Evolutionary conservation across 2,329 filamentous ascomycete genomes (phyloP), one percentile per base, ranked within the genome.

Genomic region (Tolypocladium ovalisporum): DNA sequence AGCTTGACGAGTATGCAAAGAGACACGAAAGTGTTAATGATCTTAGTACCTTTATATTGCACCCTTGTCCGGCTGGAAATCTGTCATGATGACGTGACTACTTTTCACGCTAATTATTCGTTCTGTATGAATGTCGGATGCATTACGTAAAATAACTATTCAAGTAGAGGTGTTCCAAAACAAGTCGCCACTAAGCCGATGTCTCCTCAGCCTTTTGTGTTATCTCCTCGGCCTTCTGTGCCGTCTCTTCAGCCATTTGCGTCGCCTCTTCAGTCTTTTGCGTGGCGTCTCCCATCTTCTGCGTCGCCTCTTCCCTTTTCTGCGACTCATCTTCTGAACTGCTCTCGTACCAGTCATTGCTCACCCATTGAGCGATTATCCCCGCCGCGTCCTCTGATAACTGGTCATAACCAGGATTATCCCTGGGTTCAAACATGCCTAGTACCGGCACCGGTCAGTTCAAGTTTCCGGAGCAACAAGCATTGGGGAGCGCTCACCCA

Each of bases 371-470:
- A 5, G 81, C 78, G 55, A 94, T 82, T 65, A 86, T 70, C 60
- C 81, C 79, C 61, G 82, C 83, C 6, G 89, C 87, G 57, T 84
- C 77, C 54, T 84, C 78, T n/a, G 82, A 75, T 68, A 94, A 77
- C 56, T 76, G 78, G 60, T 83, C 81, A 65, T 90, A 93, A 1
- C 83, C 87, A 1, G 89, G 86, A 64, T 94, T 93, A 49, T 85
- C 79, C 59, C 78, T 79, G 1, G 84, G 78, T 54, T 85, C 85
- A 63, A 94, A 94, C 88, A 94, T 88, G 57, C 73, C 83, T 85
- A 56, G 57, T 8, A 54, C 39, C 47, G 55, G 40, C 36, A 19
- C 37, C 15, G 15, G 58, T 66, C 27, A 65, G 59, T 5, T 37
- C 55, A 54, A 22, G 55, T 27, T 36, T 32, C 32, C 12, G 39